phyloP scores from a whole-genome alignment of 108 stramenopile genomes.

The Nitzschia sp. region DNA sequence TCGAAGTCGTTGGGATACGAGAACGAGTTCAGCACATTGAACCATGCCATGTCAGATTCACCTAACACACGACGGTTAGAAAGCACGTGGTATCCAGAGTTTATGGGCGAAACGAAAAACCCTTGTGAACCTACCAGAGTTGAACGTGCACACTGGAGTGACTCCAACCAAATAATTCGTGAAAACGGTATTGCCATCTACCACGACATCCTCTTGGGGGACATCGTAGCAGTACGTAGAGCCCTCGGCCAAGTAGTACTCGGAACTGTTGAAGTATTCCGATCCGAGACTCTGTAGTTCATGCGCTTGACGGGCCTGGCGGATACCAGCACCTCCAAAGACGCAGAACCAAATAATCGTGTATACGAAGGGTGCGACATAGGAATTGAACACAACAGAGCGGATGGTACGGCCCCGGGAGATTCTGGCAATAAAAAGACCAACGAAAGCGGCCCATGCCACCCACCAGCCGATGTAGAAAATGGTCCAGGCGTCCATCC shows the following conservation, averaged over 20 bases:
- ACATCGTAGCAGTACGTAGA: constrained; percentile 45
- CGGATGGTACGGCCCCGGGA: constrained; percentile 55
- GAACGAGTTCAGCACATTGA: constrained; percentile 51
- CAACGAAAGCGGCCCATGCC: constrained; percentile 64
- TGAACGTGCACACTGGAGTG: constrained; percentile 45
- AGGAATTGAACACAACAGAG: constrained; percentile 35
- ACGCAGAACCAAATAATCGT: constrained; percentile 49
- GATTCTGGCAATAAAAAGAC: constrained; percentile 67
- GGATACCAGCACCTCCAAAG: constrained; percentile 59
- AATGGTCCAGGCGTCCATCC: constrained; percentile 60
- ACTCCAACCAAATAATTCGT: constrained; percentile 42
- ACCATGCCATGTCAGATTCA: constrained; percentile 38
- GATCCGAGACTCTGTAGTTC: constrained; percentile 37
- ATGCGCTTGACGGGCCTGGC: constrained; percentile 45
- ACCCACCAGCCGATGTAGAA: constrained; percentile 75
- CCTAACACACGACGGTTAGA: neutral
- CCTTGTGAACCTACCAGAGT: constrained; percentile 9
- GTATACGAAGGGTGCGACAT: constrained; percentile 41
- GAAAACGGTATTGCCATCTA: constrained; percentile 27
- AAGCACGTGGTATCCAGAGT: neutral
- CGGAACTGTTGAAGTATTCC: constrained; percentile 19
- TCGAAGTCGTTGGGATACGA: constrained; percentile 36
- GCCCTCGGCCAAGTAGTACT: constrained; percentile 25
- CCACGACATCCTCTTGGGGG: constrained; percentile 42
- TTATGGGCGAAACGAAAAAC: neutral